Evolutionary conservation across 305 asterid species (phyloP).

Genomic region (Solanum hybrid): DNA sequence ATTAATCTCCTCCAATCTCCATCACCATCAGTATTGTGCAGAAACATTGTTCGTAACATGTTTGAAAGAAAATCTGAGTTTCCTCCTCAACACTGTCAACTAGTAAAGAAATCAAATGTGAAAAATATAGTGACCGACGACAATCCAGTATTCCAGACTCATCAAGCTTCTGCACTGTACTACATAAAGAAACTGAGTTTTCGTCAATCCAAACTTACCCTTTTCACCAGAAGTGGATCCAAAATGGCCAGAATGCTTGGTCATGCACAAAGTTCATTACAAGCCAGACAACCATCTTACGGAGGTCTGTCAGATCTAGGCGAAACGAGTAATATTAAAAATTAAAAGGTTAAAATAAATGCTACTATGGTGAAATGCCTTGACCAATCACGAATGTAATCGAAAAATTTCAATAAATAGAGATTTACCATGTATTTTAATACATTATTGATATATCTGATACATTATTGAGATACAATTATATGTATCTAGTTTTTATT

Average conservation of each 20-base stretch:
- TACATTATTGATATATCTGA: no score
- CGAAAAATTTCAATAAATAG: no score
- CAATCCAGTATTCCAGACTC: background rate
- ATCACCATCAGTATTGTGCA: background rate
- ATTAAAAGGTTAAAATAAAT: no score
- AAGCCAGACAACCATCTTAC: no score
- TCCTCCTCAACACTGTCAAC: background rate
- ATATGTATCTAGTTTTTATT: no score
- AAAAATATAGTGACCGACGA: background rate
- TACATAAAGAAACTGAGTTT: background rate
- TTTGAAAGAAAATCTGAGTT: background rate
- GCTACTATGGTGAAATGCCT: no score
- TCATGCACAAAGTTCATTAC: background rate
- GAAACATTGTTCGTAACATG: background rate
- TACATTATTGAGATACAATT: no score
- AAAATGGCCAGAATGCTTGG: background rate
- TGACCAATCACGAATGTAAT: no score
- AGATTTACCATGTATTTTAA: no score
- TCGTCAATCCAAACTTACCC: background rate
- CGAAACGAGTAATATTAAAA: no score
- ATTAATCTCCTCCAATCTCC: background rate
- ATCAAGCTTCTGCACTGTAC: background rate
- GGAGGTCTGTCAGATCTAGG: no score
- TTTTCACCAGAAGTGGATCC: background rate
- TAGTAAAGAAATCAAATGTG: background rate